Conservation (phyloP, 2,329 filamentous ascomycete species). For the Cadophora malorum region DNA sequence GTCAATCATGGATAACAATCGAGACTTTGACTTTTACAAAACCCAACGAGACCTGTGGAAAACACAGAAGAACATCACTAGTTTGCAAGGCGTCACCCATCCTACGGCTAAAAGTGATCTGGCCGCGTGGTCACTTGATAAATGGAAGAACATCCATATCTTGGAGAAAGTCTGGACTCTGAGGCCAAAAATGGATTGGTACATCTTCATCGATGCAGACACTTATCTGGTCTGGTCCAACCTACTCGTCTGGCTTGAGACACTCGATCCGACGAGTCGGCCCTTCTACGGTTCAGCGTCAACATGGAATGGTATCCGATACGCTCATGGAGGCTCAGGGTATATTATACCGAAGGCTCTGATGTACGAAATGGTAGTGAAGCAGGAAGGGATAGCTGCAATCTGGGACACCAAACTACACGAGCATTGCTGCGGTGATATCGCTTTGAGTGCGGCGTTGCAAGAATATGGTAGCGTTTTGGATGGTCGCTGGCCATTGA, state of each 20-base stretch:
- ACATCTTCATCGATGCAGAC: slow-evolving; percentile 63
- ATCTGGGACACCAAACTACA: slow-evolving; percentile 52
- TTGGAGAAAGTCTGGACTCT: slow-evolving; percentile 59
- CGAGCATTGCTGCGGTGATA: slow-evolving; percentile 59
- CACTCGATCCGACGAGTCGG: slow-evolving; percentile 42
- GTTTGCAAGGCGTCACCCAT: slow-evolving; percentile 25
- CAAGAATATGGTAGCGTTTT: slow-evolving; percentile 50
- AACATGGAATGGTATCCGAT: slow-evolving; percentile 51
- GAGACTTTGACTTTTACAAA: slow-evolving; percentile 56
- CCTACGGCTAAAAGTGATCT: slow-evolving; percentile 43
- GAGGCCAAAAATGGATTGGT: slow-evolving; percentile 63
- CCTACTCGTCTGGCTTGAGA: slow-evolving; percentile 45
- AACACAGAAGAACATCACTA: slow-evolving; percentile 52
- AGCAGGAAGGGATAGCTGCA: slow-evolving; percentile 52
- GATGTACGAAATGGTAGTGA: slow-evolving; percentile 54
- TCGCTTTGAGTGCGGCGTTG: slow-evolving; percentile 54
- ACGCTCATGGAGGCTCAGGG: slow-evolving; percentile 63
- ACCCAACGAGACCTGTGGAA: slow-evolving; percentile 52
- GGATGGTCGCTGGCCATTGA: slow-evolving; percentile 56
- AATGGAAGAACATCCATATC: slow-evolving; percentile 67
- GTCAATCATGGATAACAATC: slow-evolving; percentile 48
- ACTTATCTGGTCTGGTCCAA: slow-evolving; percentile 62
- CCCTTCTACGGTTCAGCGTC: slow-evolving; percentile 59
- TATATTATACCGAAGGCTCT: slow-evolving; percentile 58
- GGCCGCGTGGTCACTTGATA: slow-evolving; percentile 61